These are phyloP conservation scores for Huntiella bhutanensis DNA, from an alignment of 2,329 filamentous ascomycete species.

Conservation along the genomic window DNA sequence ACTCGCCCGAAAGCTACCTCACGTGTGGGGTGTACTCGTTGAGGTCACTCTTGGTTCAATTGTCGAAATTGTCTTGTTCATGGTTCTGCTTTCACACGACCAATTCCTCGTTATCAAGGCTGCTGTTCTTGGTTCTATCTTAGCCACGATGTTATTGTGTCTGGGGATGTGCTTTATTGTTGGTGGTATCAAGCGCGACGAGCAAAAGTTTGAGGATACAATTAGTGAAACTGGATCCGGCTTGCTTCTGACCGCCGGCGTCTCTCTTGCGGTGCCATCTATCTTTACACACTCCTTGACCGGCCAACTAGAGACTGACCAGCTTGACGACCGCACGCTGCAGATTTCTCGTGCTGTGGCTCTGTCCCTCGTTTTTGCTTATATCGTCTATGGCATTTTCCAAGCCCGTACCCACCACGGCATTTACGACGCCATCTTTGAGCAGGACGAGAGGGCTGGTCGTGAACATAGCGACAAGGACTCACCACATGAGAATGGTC, in stretches of 20 bases:
- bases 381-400: conserved; percentile 48
- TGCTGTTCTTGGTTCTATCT: conserved; percentile 64
- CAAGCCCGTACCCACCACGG: conserved; percentile 61
- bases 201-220: conserved; percentile 53
- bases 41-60: conserved; percentile 46
- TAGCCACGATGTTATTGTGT: conserved; percentile 67
- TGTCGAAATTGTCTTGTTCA: conserved; percentile 69
- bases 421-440: conserved; percentile 57
- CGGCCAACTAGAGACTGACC: conserved; percentile 15
- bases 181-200: conserved; percentile 48
- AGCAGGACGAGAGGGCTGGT: conserved; percentile 49
- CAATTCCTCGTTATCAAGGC: conserved; percentile 58
- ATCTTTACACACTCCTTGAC: conserved; percentile 34
- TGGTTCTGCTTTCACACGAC: conserved; percentile 43
- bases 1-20: conserved; percentile 61
- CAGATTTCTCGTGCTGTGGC: conserved; percentile 53
- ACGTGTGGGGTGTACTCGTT: conserved; percentile 45
- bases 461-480: conserved; percentile 42
- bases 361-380: conserved; percentile 51
- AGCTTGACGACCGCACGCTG: conserved; percentile 34
- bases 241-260: conserved; percentile 49
- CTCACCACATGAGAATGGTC: conserved; percentile 20
- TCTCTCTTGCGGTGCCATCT: conserved; percentile 26
- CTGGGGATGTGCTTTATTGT: conserved; percentile 64
- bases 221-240: conserved; percentile 66